phyloP scores from a whole-genome alignment of 495 filamentous ascomycete genomes.

The Entonaema liquescens region DNA sequence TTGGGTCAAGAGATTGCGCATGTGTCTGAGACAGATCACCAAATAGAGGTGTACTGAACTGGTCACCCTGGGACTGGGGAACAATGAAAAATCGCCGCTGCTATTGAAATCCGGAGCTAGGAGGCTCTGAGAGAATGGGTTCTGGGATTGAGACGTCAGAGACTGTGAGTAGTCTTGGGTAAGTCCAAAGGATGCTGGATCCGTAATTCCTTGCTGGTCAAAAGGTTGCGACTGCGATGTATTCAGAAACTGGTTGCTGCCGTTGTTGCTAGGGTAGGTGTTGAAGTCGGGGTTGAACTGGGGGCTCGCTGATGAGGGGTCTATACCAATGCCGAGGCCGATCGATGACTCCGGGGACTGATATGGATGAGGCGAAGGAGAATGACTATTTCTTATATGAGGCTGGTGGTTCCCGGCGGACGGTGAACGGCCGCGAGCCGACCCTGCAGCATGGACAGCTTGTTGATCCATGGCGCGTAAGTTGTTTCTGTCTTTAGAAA shows the following conservation, averaged over 20 bases:
- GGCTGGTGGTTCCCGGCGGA: slow-evolving; percentile 56
- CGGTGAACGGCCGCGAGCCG: slow-evolving; percentile 58
- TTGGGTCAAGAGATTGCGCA: slow-evolving; percentile 53
- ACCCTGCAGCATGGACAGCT: slow-evolving; percentile 45
- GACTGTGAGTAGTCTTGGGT: slow-evolving; percentile 52
- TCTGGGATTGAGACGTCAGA: slow-evolving; percentile 45
- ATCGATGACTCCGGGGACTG: slow-evolving; percentile 54
- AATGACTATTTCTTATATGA: slow-evolving; percentile 62
- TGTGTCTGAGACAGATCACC: slow-evolving; percentile 66
- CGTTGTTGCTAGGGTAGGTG: slow-evolving; percentile 46
- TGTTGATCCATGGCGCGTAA: slow-evolving; percentile 57
- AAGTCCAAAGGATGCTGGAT: slow-evolving; percentile 51
- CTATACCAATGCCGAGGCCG: slow-evolving; percentile 58
- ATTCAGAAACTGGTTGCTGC: slow-evolving; percentile 47
- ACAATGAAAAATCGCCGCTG: slow-evolving; percentile 63
- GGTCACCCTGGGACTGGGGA: slow-evolving; percentile 54
- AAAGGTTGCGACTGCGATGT: slow-evolving; percentile 54
- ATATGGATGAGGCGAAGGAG: slow-evolving; percentile 59
- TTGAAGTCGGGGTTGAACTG: slow-evolving; percentile 49
- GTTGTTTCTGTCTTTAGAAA: slow-evolving; percentile 51
- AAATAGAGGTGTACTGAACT: slow-evolving; percentile 60
- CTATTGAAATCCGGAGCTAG: slow-evolving; percentile 53
- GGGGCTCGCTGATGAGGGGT: slow-evolving; percentile 51
- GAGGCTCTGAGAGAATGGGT: slow-evolving; percentile 50
- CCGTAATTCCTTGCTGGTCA: slow-evolving; percentile 45